Evolutionary conservation across 1,284 basidiomycete species (phyloP).

Genomic region (Pseudomicrostroma phylloplanum): DNA sequence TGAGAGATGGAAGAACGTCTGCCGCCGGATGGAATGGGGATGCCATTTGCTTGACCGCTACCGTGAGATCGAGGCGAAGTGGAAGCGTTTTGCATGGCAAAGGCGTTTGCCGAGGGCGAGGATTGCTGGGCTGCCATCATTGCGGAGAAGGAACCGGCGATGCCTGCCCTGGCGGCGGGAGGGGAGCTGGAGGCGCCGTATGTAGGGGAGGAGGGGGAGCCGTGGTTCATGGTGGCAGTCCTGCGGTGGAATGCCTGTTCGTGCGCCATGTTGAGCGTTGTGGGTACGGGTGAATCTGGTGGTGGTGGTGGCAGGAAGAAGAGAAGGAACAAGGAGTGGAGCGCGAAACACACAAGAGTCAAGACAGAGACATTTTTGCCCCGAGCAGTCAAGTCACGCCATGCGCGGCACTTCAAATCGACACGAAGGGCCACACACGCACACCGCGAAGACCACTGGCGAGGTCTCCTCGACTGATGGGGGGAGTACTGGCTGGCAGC

Average conservation of each 20-base stretch:
- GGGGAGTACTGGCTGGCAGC: too few relatives aligned
- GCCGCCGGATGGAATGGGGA: constrained; percentile 19
- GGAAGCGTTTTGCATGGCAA: constrained; percentile 19
- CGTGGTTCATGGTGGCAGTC: background rate
- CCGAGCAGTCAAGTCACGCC: too few relatives aligned
- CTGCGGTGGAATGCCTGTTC: constrained; percentile 36
- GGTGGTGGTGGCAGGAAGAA: background rate
- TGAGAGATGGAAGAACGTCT: constrained; percentile 17
- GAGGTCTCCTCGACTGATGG: too few relatives aligned
- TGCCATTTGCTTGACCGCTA: constrained; percentile 5
- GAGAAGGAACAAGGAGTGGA: too few relatives aligned
- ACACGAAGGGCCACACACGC: too few relatives aligned
- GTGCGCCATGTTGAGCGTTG: constrained; percentile 14
- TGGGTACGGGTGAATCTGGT: background rate
- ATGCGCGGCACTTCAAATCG: too few relatives aligned
- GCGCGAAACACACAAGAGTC: too few relatives aligned
- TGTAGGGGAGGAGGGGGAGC: background rate
- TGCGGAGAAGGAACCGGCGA: constrained; percentile 35
- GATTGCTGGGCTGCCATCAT: constrained; percentile 38
- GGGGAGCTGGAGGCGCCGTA: constrained; percentile 34
- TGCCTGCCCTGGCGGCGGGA: constrained; percentile 16
- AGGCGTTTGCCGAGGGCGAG: constrained; percentile 20
- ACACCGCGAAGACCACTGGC: too few relatives aligned
- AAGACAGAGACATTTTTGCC: too few relatives aligned
- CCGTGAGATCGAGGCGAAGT: constrained; percentile 26